Percentiles rank a stretch among this genome's conserved stretches.
Evolutionary conservation across 306 rosid species (phyloP).

Genomic region (Nissolia schottii): DNA sequence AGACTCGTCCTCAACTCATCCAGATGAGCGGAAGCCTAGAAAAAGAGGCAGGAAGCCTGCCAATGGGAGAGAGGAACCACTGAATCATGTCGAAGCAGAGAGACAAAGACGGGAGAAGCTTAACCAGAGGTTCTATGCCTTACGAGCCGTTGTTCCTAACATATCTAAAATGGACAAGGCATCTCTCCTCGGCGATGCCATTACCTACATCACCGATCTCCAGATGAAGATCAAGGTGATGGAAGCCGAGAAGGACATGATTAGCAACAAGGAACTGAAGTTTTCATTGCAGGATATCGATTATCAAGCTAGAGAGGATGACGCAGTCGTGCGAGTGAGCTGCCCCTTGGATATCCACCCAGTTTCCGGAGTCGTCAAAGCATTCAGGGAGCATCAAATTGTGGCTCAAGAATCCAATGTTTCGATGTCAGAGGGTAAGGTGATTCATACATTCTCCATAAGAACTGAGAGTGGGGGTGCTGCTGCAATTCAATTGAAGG

Average conservation of each 20-base stretch:
- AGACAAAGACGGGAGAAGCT: conserved; percentile 94
- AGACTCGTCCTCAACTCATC: conserved; percentile 51
- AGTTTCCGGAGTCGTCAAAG: conserved; percentile 57
- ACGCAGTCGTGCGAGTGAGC: conserved; percentile 67
- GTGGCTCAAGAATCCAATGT: conserved; percentile 58
- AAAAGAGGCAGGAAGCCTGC: conserved; percentile 96
- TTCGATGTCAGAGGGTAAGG: conserved; percentile 42
- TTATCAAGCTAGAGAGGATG: conserved; percentile 66
- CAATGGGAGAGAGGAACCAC: conserved; percentile 88
- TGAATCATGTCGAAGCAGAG: conserved; percentile 93
- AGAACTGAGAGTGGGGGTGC: conserved; percentile 59
- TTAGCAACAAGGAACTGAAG: conserved; percentile 35
- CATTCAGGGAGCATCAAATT: conserved; percentile 64
- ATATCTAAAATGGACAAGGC: conserved; percentile 98
- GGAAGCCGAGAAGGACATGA: conserved; percentile 69
- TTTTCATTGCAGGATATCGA: conserved; percentile 56
- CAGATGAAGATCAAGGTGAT: conserved; percentile 74
- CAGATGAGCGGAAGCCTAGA: conserved; percentile 79
- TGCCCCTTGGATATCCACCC: conserved; percentile 78
- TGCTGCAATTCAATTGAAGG: conserved; percentile 69
- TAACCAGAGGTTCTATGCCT: conserved; percentile 84
- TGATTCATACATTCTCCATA: conserved; percentile 73
- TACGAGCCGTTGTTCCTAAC: conserved; percentile 90
- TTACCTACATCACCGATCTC: conserved; percentile 77
- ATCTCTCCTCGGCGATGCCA: conserved; percentile 88